Conservation (phyloP, 2,329 filamentous ascomycete species). For the Cytospora chrysosperma region DNA sequence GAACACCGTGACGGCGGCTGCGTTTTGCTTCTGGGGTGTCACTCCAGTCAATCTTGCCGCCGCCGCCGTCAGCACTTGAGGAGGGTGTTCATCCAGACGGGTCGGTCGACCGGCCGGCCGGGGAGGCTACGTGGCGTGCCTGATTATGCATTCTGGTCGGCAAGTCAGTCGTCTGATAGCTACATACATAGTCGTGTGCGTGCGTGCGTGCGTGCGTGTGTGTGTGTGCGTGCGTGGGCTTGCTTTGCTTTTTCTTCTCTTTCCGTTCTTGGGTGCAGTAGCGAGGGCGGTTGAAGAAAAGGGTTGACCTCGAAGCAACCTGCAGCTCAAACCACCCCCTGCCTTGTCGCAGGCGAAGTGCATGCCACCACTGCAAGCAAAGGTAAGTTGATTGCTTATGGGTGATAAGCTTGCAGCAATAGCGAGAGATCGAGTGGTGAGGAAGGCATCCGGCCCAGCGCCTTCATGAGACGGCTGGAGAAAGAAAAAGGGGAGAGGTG, state of each 20-base stretch:
- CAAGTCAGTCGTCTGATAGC: no score
- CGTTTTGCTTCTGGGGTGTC: no score
- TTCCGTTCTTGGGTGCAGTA: neutral
- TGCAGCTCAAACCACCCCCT: conserved; percentile 9
- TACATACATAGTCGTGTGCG: neutral
- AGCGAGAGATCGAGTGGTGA: neutral
- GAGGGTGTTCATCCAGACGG: neutral
- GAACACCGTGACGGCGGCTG: conserved; percentile 3
- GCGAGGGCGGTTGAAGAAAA: neutral
- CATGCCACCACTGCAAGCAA: conserved; percentile 16
- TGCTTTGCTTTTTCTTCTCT: neutral
- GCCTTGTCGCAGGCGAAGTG: conserved; percentile 19
- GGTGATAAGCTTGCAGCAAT: neutral
- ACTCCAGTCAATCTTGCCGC: no score
- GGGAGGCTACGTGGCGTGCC: conserved; percentile 13
- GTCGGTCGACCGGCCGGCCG: neutral
- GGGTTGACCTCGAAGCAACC: neutral
- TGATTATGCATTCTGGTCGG: neutral
- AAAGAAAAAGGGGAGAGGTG: neutral
- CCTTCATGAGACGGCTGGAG: conserved; percentile 10
- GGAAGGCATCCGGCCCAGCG: neutral
- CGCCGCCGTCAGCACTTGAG: conserved; percentile 10
- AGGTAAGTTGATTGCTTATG: conserved; percentile 1
- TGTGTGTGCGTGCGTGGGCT: no score
- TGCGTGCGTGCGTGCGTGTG: no score